Conservation (phyloP, 768 basidiomycete genomes). For the Leccinum longicurvipes region DNA sequence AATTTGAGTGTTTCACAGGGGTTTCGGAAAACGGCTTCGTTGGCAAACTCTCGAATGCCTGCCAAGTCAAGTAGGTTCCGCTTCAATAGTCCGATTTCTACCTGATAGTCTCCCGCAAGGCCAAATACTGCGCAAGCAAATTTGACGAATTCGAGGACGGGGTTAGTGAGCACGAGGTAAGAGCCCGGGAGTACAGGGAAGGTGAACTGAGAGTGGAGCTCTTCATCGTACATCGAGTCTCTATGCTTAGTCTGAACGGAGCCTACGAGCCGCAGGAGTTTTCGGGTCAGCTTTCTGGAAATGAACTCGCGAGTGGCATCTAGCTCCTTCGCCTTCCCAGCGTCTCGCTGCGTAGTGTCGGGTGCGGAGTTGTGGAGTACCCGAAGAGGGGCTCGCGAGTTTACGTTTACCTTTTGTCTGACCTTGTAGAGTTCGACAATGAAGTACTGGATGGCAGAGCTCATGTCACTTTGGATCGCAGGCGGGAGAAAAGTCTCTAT, state of each 20-base stretch:
- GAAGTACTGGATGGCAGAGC: conserved; percentile 70
- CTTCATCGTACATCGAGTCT: conserved; percentile 55
- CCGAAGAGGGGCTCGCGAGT: conserved; percentile 66
- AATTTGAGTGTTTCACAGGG: conserved; percentile 88
- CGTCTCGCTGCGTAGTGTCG: conserved; percentile 64
- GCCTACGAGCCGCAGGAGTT: conserved; percentile 67
- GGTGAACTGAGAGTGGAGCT: conserved; percentile 51
- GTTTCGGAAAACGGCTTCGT: conserved; percentile 83
- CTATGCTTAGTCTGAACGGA: conserved; percentile 58
- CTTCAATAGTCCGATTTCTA: conserved; percentile 86
- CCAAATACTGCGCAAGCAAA: conserved; percentile 77
- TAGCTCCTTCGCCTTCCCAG: conserved; percentile 63
- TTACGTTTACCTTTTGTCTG: conserved; percentile 58
- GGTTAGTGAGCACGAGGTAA: conserved; percentile 72
- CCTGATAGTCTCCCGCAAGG: conserved; percentile 74
- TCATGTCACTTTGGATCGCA: conserved; percentile 76
- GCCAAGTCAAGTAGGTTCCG: conserved; percentile 87
- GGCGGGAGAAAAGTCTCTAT: conserved; percentile 85
- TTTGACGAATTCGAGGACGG: conserved; percentile 87
- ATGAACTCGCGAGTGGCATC: conserved; percentile 75
- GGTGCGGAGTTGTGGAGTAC: conserved; percentile 63
- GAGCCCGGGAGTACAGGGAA: conserved; percentile 91
- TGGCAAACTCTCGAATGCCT: conserved; percentile 81
- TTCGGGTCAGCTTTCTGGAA: conserved; percentile 73
- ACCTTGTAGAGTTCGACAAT: conserved; percentile 81